These are phyloP conservation scores for Protomyces lactucae-debilis DNA, from an alignment of 1,139 yeast species.

Conservation along the genomic window DNA sequence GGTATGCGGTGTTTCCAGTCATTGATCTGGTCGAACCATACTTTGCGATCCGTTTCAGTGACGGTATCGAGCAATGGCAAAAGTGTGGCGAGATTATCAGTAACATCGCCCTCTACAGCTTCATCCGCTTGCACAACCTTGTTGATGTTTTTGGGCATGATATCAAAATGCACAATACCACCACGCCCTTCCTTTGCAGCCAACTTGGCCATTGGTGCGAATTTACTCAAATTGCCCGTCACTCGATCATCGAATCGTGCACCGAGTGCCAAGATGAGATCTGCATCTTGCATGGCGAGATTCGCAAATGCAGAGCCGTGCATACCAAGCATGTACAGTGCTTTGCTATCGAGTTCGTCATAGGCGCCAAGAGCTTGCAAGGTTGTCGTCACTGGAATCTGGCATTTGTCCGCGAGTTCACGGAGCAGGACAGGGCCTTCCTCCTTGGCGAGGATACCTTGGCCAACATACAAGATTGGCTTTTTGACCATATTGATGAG, in stretches of 20 bases:
- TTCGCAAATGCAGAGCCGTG: conserved; percentile 96
- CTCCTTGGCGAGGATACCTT: conserved; percentile 73
- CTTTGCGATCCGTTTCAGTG: conserved; percentile 50
- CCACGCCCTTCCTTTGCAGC: conserved; percentile 89
- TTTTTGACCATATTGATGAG: conserved; percentile 76
- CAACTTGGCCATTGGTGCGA: conserved; percentile 87
- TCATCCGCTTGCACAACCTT: conserved; percentile 96
- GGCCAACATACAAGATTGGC: conserved; percentile 88
- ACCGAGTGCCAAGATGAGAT: conserved; percentile 87
- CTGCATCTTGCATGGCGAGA: conserved; percentile 88
- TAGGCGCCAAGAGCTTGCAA: conserved; percentile 90
- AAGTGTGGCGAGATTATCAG: conserved; percentile 65
- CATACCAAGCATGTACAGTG: conserved; percentile 96
- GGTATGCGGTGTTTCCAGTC: conserved; percentile 88
- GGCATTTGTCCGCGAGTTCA: conserved; percentile 83
- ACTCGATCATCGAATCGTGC: conserved; percentile 98
- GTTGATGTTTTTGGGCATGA: conserved; percentile 92
- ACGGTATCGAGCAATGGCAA: conserved; percentile 50
- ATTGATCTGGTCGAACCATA: conserved; percentile 69
- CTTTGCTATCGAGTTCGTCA: conserved; percentile 85
- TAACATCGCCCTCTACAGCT: conserved; percentile 94
- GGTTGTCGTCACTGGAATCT: conserved; percentile 93
- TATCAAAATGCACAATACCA: conserved; percentile 94
- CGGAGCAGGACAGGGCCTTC: conserved; percentile 76
- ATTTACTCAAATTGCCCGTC: conserved; percentile 75